These are phyloP conservation scores for Parathielavia appendiculata DNA, from an alignment of 495 filamentous ascomycete genomes.

Conservation along the genomic window DNA sequence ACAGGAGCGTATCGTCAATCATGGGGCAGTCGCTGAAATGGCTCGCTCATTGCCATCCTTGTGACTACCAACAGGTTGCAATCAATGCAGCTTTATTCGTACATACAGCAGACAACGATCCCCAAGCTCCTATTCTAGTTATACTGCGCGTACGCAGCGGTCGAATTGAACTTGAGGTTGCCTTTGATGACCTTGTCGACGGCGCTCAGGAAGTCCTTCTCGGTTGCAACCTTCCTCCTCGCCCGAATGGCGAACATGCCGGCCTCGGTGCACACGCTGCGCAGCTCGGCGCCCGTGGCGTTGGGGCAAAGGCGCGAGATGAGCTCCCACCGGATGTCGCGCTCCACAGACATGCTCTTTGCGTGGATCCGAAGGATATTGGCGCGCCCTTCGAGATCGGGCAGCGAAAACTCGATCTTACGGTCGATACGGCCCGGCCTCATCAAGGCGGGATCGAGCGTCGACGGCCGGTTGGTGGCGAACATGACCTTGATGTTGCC, in stretches of 20 bases:
- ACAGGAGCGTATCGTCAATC: neutral
- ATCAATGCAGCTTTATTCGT: conserved; percentile 11
- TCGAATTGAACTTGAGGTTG: conserved; percentile 98
- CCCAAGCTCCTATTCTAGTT: conserved; percentile 54
- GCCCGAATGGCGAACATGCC: conserved; percentile 99
- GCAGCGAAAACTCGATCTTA: conserved; percentile 97
- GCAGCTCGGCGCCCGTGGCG: conserved; percentile 88
- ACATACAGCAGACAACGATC: conserved; percentile 14
- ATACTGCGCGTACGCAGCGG: conserved; percentile 98
- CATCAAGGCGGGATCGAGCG: conserved; percentile 93
- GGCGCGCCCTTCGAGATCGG: conserved; percentile 91
- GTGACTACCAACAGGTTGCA: neutral
- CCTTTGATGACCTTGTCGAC: conserved; percentile 99
- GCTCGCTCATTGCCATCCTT: neutral
- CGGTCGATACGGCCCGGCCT: conserved; percentile 95
- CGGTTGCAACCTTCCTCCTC: conserved; percentile 92
- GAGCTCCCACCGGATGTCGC: conserved; percentile 97
- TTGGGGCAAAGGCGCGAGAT: conserved; percentile 96
- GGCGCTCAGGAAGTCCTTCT: conserved; percentile 97
- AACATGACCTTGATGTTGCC: conserved; percentile 99
- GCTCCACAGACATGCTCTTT: conserved; percentile 99
- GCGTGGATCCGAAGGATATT: conserved; percentile 98
- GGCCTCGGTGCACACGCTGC: conserved; percentile 96
- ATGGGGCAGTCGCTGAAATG: neutral
- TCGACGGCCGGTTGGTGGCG: conserved; percentile 94